Evolutionary conservation across 2,329 filamentous ascomycete genomes (phyloP).

Genomic region (Bretziella fagacearum): DNA sequence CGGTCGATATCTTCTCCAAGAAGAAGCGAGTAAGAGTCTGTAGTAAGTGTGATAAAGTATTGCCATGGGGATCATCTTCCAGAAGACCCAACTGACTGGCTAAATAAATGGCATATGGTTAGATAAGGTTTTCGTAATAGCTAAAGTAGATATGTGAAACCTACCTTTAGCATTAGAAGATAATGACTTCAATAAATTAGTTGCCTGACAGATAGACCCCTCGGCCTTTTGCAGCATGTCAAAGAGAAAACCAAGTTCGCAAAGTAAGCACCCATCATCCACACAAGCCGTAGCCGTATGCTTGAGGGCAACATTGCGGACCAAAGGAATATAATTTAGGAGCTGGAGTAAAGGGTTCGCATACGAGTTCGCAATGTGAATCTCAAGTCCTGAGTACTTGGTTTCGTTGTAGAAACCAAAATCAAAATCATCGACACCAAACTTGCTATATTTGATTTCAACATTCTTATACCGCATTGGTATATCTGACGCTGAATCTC

Average conservation of each 20-base stretch:
- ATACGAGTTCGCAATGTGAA: slow-evolving; percentile 92
- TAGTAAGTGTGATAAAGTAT: slow-evolving; percentile 50
- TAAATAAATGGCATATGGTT: not conserved
- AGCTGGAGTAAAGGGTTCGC: slow-evolving; percentile 84
- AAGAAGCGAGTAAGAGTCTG: slow-evolving; percentile 78
- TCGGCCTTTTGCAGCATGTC: slow-evolving; percentile 97
- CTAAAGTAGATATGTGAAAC: slow-evolving; percentile 14
- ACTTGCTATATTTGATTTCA: slow-evolving; percentile 98
- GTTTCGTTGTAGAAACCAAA: slow-evolving; percentile 97
- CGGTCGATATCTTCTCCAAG: slow-evolving; percentile 60
- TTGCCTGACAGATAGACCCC: slow-evolving; percentile 87
- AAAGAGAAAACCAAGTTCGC: slow-evolving; percentile 86
- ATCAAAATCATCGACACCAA: slow-evolving; percentile 98
- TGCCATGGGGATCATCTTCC: slow-evolving; percentile 63
- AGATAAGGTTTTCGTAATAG: not conserved
- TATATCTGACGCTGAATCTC: slow-evolving; percentile 48
- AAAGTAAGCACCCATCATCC: slow-evolving; percentile 69
- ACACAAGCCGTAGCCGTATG: slow-evolving; percentile 78
- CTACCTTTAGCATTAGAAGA: slow-evolving; percentile 62
- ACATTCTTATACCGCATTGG: slow-evolving; percentile 82
- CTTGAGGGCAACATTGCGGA: slow-evolving; percentile 74
- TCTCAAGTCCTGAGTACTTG: slow-evolving; percentile 77
- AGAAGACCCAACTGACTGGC: slow-evolving; percentile 56
- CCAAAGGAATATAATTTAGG: slow-evolving; percentile 72
- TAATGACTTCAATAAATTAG: slow-evolving; percentile 81